phyloP scores from a whole-genome alignment of 1,284 basidiomycete species.

The Ceratobasidium sp. region DNA sequence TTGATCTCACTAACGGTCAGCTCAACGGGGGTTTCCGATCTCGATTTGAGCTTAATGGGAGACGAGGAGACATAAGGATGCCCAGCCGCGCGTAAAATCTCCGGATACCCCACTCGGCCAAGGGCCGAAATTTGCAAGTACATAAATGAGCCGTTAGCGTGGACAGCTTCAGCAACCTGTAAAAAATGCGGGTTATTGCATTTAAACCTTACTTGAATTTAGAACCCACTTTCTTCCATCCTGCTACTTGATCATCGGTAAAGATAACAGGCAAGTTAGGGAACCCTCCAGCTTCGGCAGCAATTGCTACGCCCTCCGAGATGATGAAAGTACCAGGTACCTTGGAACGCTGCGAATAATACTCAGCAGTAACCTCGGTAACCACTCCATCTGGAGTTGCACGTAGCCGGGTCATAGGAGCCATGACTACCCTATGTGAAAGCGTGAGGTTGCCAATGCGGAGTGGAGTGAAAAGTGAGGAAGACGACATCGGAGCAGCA shows the following conservation, averaged over 20 bases:
- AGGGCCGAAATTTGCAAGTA: conserved; percentile 52
- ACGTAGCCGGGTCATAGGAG: conserved; percentile 56
- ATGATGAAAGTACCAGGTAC: no score
- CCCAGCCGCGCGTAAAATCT: conserved; percentile 41
- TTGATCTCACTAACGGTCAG: conserved; percentile 45
- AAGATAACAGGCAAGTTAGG: conserved; percentile 44
- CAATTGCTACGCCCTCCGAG: no score
- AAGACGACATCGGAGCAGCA: conserved; percentile 2
- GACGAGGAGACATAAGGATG: conserved; percentile 46
- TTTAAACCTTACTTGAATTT: background rate
- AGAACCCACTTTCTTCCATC: conserved; percentile 43
- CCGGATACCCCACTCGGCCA: conserved; percentile 47
- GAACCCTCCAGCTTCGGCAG: no score
- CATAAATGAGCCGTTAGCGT: conserved; percentile 50
- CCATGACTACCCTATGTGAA: conserved; percentile 57
- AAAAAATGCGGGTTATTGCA: background rate
- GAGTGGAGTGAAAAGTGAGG: conserved; percentile 55
- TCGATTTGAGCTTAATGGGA: conserved; percentile 42
- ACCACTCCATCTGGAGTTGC: conserved; percentile 45
- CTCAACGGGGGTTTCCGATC: conserved; percentile 41
- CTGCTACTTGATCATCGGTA: conserved; percentile 44
- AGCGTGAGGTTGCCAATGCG: conserved; percentile 53
- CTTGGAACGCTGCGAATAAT: no score
- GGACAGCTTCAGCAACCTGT: conserved; percentile 40
- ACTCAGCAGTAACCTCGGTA: no score